Evolutionary conservation across 495 filamentous ascomycete genomes (phyloP).

Genomic region (Talaromyces stipitatus): DNA sequence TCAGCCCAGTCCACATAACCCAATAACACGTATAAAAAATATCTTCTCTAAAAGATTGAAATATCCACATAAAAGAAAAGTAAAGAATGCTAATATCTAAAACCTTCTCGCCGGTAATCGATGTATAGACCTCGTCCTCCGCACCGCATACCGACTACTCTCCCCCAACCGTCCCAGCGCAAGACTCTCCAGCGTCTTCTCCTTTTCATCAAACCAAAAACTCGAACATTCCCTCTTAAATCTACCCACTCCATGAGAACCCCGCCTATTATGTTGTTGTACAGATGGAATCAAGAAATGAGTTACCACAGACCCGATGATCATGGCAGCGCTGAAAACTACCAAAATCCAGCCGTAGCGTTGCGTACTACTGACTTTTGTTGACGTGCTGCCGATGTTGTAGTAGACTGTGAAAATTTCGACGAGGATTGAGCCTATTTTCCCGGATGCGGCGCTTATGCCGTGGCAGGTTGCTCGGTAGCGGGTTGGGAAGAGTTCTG

Average conservation of each 20-base stretch:
- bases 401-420: slow-evolving; percentile 33
- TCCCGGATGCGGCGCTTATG: slow-evolving; percentile 35
- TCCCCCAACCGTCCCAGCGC: slow-evolving; percentile 29
- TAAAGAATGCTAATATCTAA: background rate
- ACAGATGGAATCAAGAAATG: slow-evolving; percentile 38
- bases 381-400: slow-evolving; percentile 20
- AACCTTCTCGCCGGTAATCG: slow-evolving; percentile 1
- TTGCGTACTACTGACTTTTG: slow-evolving; percentile 22
- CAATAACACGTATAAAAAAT: background rate
- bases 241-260: no score
- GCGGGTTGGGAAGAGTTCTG: slow-evolving; percentile 41
- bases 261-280: slow-evolving; percentile 19
- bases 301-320: slow-evolving; percentile 36
- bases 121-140: slow-evolving; percentile 8
- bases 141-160: slow-evolving; percentile 30
- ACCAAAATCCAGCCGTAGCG: slow-evolving; percentile 37
- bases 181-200: slow-evolving; percentile 34
- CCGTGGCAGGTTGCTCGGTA: slow-evolving; percentile 39
- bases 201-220: slow-evolving; percentile 29
- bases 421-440: slow-evolving; percentile 37
- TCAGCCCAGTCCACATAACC: background rate
- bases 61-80: background rate
- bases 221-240: slow-evolving; percentile 3
- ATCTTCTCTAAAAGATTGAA: background rate
- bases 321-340: slow-evolving; percentile 39